These are phyloP conservation scores for Pyrenophora tritici-repentis DNA, from an alignment of 2,329 filamentous ascomycete genomes.

Conservation along the genomic window DNA sequence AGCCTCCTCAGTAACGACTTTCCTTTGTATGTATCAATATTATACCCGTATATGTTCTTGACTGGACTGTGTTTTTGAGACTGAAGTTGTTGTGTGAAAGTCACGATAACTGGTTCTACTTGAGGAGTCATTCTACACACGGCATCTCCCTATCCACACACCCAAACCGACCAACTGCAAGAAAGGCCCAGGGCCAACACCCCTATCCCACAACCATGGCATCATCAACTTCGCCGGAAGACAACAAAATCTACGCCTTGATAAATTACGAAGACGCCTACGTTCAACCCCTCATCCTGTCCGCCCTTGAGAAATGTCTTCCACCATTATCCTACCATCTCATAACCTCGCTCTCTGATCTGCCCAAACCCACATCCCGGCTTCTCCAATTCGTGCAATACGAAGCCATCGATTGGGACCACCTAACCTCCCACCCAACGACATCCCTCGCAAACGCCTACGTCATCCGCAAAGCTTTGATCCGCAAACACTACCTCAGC, in stretches of 20 bases:
- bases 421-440: conserved; percentile 64
- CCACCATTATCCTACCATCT: conserved; percentile 61
- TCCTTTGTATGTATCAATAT: conserved; percentile 23
- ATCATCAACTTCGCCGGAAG: neutral
- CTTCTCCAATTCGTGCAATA: conserved; percentile 84
- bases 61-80: too few species aligned
- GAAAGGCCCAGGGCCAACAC: neutral
- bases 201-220: too few species aligned
- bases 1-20: conserved; percentile 24
- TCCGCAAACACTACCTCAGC: conserved; percentile 92
- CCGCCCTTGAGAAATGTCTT: conserved; percentile 69
- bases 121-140: too few species aligned
- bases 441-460: conserved; percentile 83
- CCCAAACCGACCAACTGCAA: too few species aligned
- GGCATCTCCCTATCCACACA: too few species aligned
- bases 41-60: conserved; percentile 5
- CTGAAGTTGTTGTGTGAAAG: too few species aligned
- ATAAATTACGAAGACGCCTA: conserved; percentile 87
- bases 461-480: conserved; percentile 92
- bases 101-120: too few species aligned
- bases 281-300: conserved; percentile 81
- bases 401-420: conserved; percentile 84
- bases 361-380: conserved; percentile 53
- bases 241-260: conserved; percentile 66
- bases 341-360: conserved; percentile 56